phyloP scores from a whole-genome alignment of 768 basidiomycete genomes.

The Dioszegia hungarica region DNA sequence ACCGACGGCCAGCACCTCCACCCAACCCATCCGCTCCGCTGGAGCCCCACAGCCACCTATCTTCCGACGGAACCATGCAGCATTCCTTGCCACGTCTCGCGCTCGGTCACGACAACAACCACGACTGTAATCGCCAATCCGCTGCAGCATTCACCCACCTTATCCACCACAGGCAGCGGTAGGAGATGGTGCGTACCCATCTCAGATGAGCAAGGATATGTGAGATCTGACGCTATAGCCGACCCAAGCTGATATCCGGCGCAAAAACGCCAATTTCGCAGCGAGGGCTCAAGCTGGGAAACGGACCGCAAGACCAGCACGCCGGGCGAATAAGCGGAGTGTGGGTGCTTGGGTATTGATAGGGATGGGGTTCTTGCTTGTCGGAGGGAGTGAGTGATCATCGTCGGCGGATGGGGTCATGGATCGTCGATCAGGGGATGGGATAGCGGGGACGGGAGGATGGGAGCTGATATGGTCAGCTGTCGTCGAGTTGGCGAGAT shows the following conservation, averaged over 20 bases:
- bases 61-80: too few species aligned
- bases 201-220: too few species aligned
- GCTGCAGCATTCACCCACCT: too few species aligned
- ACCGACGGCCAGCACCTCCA: too few species aligned
- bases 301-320: conserved; percentile 30
- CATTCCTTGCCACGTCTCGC: too few species aligned
- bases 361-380: conserved; percentile 36
- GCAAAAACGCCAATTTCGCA: conserved; percentile 43
- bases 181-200: too few species aligned
- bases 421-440: background rate
- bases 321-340: conserved; percentile 24
- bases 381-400: conserved; percentile 42
- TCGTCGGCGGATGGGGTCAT: background rate
- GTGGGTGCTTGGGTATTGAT: conserved; percentile 35
- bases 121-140: too few species aligned
- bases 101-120: too few species aligned
- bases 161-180: too few species aligned
- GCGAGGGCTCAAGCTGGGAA: conserved; percentile 39
- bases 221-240: conserved; percentile 26
- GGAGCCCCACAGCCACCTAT: too few species aligned
- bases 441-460: background rate
- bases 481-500: conserved; percentile 32
- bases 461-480: conserved; percentile 12
- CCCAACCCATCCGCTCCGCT: too few species aligned
- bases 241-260: conserved; percentile 40